Percentiles rank a stretch among this genome's conserved stretches.
These are phyloP conservation scores for Russula griseocarnosa DNA, from an alignment of 768 basidiomycete genomes.

Conservation along the genomic window DNA sequence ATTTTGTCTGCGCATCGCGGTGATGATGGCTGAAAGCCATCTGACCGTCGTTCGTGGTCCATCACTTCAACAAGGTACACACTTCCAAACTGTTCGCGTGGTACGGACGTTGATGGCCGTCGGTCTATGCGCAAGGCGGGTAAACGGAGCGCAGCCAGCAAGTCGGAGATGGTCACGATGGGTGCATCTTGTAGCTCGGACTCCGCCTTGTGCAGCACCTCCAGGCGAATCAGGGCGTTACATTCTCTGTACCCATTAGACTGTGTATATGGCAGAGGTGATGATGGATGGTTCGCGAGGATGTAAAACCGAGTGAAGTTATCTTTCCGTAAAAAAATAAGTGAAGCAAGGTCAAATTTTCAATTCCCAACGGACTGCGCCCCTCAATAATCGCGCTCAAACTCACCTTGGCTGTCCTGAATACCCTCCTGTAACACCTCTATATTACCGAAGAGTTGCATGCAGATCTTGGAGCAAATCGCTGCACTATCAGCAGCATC, in stretches of 20 bases:
- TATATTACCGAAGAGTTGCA: constrained; percentile 55
- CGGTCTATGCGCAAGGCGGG: constrained; percentile 56
- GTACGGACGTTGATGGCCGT: constrained; percentile 45
- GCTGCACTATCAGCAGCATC: constrained; percentile 53
- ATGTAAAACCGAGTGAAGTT: constrained; percentile 72
- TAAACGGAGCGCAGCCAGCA: constrained; percentile 42
- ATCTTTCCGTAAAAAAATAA: constrained; percentile 36
- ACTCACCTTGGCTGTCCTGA: constrained; percentile 54
- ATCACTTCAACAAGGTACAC: constrained; percentile 64
- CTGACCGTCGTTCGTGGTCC: constrained; percentile 21
- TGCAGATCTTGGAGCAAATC: constrained; percentile 67
- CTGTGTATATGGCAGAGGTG: constrained; percentile 31
- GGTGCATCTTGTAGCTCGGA: background rate
- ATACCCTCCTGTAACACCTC: constrained; percentile 59
- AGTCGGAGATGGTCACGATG: constrained; percentile 28
- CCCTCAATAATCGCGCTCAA: background rate
- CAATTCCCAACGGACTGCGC: background rate
- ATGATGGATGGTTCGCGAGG: constrained; percentile 40
- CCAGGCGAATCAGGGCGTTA: constrained; percentile 42
- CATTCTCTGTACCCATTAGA: constrained; percentile 21
- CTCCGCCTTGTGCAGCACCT: constrained; percentile 6
- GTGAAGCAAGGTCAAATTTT: background rate
- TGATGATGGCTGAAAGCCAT: constrained; percentile 5
- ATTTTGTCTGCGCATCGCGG: background rate
- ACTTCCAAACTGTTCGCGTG: constrained; percentile 47